A percentile compares a stretch with the other conserved stretches of the same genome.
These are phyloP conservation scores for Trypanosoma melophagium DNA, from an alignment of 208 protist species.

Conservation along the genomic window DNA sequence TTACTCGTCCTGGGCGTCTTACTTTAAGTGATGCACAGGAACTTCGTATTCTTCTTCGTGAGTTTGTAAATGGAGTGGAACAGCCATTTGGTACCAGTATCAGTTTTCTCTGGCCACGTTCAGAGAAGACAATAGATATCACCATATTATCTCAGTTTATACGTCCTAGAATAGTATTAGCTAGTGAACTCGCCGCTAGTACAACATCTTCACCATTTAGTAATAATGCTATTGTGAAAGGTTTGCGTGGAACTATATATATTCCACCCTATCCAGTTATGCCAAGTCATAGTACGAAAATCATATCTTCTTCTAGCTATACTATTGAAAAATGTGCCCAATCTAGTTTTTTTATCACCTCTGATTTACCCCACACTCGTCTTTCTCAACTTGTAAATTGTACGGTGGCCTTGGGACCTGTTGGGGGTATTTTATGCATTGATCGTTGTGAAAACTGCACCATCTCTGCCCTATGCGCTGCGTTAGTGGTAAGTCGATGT, in stretches of 20 bases:
- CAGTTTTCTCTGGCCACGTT: conserved; percentile 76
- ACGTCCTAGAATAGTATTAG: conserved; percentile 72
- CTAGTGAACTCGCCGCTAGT: conserved; percentile 46
- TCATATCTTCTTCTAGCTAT: conserved; percentile 63
- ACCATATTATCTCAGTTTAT: conserved; percentile 88
- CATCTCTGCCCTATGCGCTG: conserved; percentile 80
- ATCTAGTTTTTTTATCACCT: conserved; percentile 77
- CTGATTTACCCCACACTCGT: conserved; percentile 75
- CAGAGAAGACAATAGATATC: conserved; percentile 82
- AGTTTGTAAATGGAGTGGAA: conserved; percentile 85
- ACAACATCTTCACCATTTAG: conserved; percentile 34
- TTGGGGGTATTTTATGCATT: conserved; percentile 75
- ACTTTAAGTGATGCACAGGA: conserved; percentile 77
- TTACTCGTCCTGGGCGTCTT: conserved; percentile 65
- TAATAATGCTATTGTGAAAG: conserved; percentile 67
- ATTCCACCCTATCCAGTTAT: conserved; percentile 58
- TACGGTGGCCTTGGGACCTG: conserved; percentile 81
- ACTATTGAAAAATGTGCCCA: conserved; percentile 73
- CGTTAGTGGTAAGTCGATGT: conserved; percentile 76
- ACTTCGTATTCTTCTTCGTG: conserved; percentile 77
- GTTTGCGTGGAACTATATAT: conserved; percentile 50
- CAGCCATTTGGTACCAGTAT: conserved; percentile 85
- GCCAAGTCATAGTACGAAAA: conserved; percentile 31
- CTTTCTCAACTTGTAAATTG: conserved; percentile 86
- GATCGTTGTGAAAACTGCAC: conserved; percentile 84